phyloP scores from a whole-genome alignment of 192 early-diverging fungal genomes.

The Gonapodya sp. region DNA sequence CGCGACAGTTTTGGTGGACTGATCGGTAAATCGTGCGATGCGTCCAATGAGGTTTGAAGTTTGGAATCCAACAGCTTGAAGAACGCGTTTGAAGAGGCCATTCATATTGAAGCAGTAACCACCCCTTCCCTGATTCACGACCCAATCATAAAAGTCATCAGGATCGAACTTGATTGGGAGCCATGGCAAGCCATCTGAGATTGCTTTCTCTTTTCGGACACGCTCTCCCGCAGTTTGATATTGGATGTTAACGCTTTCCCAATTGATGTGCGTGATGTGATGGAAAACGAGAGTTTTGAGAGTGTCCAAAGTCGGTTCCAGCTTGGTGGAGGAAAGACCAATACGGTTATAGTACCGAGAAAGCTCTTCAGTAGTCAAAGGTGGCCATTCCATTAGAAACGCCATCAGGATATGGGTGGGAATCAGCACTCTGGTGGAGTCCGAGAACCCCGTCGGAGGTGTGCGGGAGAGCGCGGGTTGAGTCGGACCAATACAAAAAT shows the following conservation, averaged over 20 bases:
- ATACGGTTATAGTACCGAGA: not conserved
- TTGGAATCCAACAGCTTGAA: not conserved
- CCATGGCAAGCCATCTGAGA: not conserved
- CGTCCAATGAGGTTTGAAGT: not conserved
- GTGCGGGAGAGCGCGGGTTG: too few species aligned
- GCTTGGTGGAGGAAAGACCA: not conserved
- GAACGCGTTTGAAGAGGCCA: not conserved
- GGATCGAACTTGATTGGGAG: not conserved
- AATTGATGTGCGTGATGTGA: not conserved
- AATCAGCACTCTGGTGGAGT: too few species aligned
- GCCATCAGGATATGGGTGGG: too few species aligned
- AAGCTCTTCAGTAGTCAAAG: too few species aligned
- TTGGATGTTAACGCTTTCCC: not conserved
- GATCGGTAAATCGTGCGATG: too few species aligned
- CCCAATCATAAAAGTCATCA: not conserved
- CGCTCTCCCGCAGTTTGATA: not conserved
- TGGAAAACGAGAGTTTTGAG: not conserved
- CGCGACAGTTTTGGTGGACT: not conserved
- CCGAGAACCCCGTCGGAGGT: too few species aligned
- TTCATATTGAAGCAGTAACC: not conserved
- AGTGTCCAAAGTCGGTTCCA: not conserved
- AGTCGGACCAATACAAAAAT: too few species aligned
- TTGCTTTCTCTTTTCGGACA: not conserved
- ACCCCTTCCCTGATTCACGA: not conserved
- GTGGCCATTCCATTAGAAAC: too few species aligned